Conservation (phyloP, 2,329 filamentous ascomycete genomes). For the Epichloe gansuensis region DNA sequence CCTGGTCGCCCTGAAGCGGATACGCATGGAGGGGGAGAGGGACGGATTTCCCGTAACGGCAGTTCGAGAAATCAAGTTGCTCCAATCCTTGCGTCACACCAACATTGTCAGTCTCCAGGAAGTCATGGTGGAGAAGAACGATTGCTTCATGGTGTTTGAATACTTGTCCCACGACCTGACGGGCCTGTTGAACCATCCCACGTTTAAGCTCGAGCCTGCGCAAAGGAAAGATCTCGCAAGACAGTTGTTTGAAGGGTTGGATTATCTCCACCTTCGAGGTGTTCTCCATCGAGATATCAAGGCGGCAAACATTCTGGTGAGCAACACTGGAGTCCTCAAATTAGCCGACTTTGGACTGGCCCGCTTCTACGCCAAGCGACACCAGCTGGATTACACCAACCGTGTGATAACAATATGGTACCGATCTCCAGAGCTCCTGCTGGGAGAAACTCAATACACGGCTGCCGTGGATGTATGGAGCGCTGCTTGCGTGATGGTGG, state of each 20-base stretch:
- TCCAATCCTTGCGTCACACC: conserved; percentile 71
- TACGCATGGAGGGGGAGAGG: conserved; percentile 84
- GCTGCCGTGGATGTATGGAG: conserved; percentile 93
- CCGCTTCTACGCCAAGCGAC: conserved; percentile 87
- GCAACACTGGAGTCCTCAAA: conserved; percentile 77
- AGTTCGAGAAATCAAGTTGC: conserved; percentile 77
- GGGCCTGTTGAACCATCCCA: conserved; percentile 85
- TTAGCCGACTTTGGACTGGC: conserved; percentile 93
- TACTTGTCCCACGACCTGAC: conserved; percentile 95
- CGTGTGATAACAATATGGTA: conserved; percentile 99
- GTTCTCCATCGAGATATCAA: conserved; percentile 97
- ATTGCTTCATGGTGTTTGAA: conserved; percentile 99
- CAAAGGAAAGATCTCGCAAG: conserved; percentile 90
- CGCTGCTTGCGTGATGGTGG: conserved; percentile 88
- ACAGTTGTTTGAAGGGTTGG: conserved; percentile 85
- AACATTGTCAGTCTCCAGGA: conserved; percentile 78
- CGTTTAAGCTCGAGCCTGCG: conserved; percentile 68
- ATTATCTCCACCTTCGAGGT: conserved; percentile 86
- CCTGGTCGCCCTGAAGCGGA: conserved; percentile 76
- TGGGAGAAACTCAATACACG: conserved; percentile 83
- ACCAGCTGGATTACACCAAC: conserved; percentile 92
- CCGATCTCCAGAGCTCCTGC: conserved; percentile 74
- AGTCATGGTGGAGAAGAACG: conserved; percentile 96
- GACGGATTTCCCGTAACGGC: conserved; percentile 88
- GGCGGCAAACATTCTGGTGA: conserved; percentile 92